Evolutionary conservation across 2,329 filamentous ascomycete genomes (phyloP).

Genomic region (Cladosporium oxysporum): DNA sequence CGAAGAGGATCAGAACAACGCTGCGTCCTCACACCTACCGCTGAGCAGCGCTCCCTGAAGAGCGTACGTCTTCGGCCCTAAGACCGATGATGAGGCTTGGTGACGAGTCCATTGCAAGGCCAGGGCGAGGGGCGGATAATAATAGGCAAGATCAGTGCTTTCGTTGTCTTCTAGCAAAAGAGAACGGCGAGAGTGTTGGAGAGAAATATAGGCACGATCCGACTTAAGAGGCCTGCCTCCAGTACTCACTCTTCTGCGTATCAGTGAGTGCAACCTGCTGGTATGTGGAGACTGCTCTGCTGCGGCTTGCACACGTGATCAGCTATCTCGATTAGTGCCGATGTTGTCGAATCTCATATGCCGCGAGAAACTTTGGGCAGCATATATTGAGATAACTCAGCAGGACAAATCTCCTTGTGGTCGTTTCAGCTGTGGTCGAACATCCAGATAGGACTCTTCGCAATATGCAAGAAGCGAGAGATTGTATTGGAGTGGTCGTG

Average conservation of each 20-base stretch:
- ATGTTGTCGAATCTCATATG: background rate
- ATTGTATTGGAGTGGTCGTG: background rate
- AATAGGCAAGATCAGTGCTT: background rate
- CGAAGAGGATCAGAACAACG: constrained; percentile 11
- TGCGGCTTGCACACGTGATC: background rate
- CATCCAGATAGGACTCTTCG: background rate
- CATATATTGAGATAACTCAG: background rate
- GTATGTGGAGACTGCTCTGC: background rate
- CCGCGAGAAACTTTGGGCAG: background rate
- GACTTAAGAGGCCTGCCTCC: background rate
- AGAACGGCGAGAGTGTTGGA: background rate
- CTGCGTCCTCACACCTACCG: constrained; percentile 18
- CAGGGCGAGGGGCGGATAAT: background rate
- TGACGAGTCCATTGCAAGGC: background rate
- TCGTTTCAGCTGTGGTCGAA: too few species aligned
- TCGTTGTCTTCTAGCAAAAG: background rate
- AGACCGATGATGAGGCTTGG: constrained; percentile 3
- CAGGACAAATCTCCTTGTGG: background rate
- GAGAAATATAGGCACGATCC: background rate
- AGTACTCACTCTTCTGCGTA: constrained; percentile 20
- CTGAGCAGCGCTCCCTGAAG: background rate
- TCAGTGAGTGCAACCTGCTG: constrained; percentile 9
- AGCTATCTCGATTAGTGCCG: background rate
- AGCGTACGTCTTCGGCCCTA: constrained; percentile 6
- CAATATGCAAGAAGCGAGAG: background rate